Evolutionary conservation across 352 stramenopile genomes (phyloP).

Genomic region (Lagenidium giganteum): DNA sequence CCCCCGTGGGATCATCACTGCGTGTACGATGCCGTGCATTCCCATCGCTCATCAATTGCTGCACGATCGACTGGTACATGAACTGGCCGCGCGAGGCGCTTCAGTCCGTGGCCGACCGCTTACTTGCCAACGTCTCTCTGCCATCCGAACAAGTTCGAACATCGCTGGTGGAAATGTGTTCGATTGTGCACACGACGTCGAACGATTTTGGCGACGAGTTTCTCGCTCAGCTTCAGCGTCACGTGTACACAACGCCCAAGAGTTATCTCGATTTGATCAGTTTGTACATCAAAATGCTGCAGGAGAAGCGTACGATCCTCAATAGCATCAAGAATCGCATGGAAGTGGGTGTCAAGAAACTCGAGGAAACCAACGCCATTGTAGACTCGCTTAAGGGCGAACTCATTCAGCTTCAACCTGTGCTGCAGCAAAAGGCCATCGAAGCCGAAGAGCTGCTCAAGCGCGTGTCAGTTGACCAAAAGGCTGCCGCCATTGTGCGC

Average conservation of each 20-base stretch:
- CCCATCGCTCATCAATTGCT: conserved; percentile 93
- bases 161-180: conserved; percentile 84
- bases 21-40: conserved; percentile 89
- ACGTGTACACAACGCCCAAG: conserved; percentile 94
- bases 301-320: conserved; percentile 67
- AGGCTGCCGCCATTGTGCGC: conserved; percentile 80
- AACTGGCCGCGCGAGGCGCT: conserved; percentile 89
- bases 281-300: conserved; percentile 87
- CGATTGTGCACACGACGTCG: conserved; percentile 86
- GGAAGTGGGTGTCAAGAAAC: conserved; percentile 85
- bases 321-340: conserved; percentile 82
- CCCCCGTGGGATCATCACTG: conserved; percentile 85
- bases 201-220: conserved; percentile 81
- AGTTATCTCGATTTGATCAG: conserved; percentile 92
- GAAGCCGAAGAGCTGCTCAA: conserved; percentile 88
- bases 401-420: conserved; percentile 83
- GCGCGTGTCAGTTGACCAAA: conserved; percentile 87
- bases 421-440: conserved; percentile 83
- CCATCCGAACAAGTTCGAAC: conserved; percentile 54
- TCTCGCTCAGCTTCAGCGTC: conserved; percentile 74
- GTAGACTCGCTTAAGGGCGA: conserved; percentile 89
- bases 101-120: conserved; percentile 78
- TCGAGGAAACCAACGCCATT: conserved; percentile 90
- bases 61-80: conserved; percentile 94
- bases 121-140: conserved; percentile 73